Conservation (phyloP, 2,329 filamentous ascomycete species). For the Fusarium verticillioides region DNA sequence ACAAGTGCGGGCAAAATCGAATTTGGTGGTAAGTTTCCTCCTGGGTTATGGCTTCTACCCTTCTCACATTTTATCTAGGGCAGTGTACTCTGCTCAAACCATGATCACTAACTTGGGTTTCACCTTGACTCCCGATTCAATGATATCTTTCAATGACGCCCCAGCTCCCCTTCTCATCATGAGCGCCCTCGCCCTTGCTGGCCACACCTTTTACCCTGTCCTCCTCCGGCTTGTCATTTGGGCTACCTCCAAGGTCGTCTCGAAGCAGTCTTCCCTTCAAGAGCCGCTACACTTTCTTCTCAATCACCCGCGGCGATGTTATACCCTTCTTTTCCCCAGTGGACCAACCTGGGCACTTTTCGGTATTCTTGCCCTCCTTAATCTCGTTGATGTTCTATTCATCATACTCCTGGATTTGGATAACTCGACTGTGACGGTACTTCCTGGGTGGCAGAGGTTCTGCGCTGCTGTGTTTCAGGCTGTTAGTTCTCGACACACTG, state of each 20-base stretch:
- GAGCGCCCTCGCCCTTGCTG: conserved; percentile 60
- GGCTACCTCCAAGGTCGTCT: conserved; percentile 60
- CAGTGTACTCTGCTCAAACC: conserved; percentile 61
- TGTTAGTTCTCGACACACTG: conserved; percentile 59
- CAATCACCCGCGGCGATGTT: conserved; percentile 71
- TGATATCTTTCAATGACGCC: conserved; percentile 60
- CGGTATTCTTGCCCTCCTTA: conserved; percentile 61
- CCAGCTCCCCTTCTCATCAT: conserved; percentile 58
- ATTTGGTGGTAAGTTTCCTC: conserved; percentile 59
- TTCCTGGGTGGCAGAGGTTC: conserved; percentile 59
- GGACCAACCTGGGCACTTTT: conserved; percentile 69
- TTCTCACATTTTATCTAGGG: conserved; percentile 49
- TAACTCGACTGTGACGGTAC: conserved; percentile 59
- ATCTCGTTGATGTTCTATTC: conserved; percentile 65
- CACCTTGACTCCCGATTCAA: conserved; percentile 65
- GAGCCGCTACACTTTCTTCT: conserved; percentile 67
- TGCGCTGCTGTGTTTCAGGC: conserved; percentile 70
- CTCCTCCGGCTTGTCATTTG: conserved; percentile 69
- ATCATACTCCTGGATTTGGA: conserved; percentile 63
- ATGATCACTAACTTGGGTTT: conserved; percentile 65
- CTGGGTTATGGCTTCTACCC: too few relatives aligned
- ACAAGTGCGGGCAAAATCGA: conserved; percentile 52
- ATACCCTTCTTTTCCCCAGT: conserved; percentile 70
- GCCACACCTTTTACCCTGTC: conserved; percentile 67
- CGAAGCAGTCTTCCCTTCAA: conserved; percentile 51